Evolutionary conservation across 129 eudicot species (phyloP), one percentile per base, ranked within the genome.

Genomic region (Cynara cardunculus): DNA sequence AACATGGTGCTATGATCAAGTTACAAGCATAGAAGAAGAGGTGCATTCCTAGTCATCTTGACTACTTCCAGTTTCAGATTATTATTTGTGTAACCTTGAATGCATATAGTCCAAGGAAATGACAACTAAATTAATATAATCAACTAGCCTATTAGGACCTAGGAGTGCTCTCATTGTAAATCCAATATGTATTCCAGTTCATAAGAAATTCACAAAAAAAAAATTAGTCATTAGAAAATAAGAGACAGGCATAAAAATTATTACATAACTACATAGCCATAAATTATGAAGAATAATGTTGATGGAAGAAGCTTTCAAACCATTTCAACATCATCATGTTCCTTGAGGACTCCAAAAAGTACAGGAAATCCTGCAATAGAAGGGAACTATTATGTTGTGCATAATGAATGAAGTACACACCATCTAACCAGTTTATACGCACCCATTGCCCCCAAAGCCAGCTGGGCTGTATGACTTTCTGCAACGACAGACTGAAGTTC

Each of bases 401-500:
- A 34, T 34, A 64, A 66, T 79, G 49, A 12, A 75, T 53, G 26
- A 66, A n/a, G 61, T 22, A 56, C 61, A 74, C 34, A 74, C 1
- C 3, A 25, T 44, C 72, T 16, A 85, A 39, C 27, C 53, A 71
- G 69, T 25, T 49, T 12, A 49, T 34, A 76, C 90, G 34, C 74
- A 94, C 97, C 98, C 91, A 90, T 91, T 56, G 96, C 91, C 74
- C 97, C 98, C 87, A 94, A 94, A 62, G 98, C 97, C 71, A 94
- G 84, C 86, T 94, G 98, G 19, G 96, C 92, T 69, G 93, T 87
- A 77, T 78, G 86, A 83, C 89, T 94, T 83, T 94, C 98, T 72
- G 97, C 92, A 46, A 94, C 93, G 37, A 94, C 84, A 34, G 93
- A 77, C 81, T 94, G 98, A 85, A 94, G 96, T 85, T 94, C 98